phyloP scores from a whole-genome alignment of 352 stramenopile genomes.

The Pythium sukuiense region DNA sequence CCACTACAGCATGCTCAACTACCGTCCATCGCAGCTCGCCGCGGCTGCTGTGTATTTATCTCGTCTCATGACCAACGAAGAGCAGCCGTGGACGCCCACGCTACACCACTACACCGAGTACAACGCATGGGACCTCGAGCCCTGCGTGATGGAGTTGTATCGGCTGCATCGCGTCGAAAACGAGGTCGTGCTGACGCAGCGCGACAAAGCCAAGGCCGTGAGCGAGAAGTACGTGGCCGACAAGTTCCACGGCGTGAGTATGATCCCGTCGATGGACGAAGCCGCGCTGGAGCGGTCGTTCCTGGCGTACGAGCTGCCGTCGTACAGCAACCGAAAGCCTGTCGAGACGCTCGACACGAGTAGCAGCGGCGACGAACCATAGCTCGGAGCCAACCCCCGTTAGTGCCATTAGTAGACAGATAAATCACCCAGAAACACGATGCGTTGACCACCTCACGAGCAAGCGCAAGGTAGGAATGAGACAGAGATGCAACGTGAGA shows the following conservation, averaged over 20 bases:
- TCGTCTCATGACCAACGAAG: conserved; percentile 63
- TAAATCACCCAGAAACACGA: conserved; percentile 3
- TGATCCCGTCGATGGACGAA: conserved; percentile 46
- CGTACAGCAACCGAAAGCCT: conserved; percentile 13
- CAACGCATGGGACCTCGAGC: conserved; percentile 64
- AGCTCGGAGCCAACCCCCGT: neutral
- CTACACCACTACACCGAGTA: conserved; percentile 79
- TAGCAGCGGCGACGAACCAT: conserved; percentile 3
- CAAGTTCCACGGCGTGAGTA: conserved; percentile 61
- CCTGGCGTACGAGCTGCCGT: conserved; percentile 26
- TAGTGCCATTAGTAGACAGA: conserved; percentile 29
- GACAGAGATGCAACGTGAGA: neutral
- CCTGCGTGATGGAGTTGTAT: conserved; percentile 67
- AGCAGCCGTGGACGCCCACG: conserved; percentile 73
- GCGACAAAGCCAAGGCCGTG: conserved; percentile 79
- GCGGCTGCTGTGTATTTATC: conserved; percentile 75
- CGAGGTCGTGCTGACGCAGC: conserved; percentile 58
- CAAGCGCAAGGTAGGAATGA: neutral
- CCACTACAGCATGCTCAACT: conserved; percentile 76
- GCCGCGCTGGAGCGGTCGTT: conserved; percentile 54
- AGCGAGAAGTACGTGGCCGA: conserved; percentile 81
- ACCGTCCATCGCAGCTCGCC: conserved; percentile 66
- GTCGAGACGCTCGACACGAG: conserved; percentile 9
- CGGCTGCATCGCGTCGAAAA: conserved; percentile 60
- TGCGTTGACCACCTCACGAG: neutral